phyloP scores from a whole-genome alignment of 345 rosid species.

The Durio zibethinus region DNA sequence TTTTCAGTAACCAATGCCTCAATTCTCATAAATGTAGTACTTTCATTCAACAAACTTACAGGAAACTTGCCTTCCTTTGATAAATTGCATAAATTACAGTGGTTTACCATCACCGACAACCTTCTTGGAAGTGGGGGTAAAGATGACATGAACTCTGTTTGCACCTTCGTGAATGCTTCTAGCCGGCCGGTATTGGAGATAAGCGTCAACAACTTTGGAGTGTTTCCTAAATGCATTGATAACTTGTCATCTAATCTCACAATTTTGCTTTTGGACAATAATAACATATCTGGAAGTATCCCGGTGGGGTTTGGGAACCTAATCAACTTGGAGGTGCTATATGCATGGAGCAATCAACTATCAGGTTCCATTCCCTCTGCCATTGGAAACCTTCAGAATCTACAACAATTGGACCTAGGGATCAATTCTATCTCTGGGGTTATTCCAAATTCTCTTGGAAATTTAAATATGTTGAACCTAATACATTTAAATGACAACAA shows the following conservation, averaged over 20 bases:
- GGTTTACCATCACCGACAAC: not conserved
- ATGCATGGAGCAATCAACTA: not conserved
- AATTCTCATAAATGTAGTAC: not conserved
- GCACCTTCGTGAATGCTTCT: constrained; percentile 14
- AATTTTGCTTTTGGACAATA: not conserved
- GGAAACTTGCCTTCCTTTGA: not conserved
- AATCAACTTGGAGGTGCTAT: constrained; percentile 18
- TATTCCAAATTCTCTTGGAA: not conserved
- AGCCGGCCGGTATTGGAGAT: not conserved
- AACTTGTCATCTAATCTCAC: constrained; percentile 15
- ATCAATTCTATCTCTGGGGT: not conserved
- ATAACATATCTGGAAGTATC: constrained; percentile 15
- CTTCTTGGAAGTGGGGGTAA: not conserved
- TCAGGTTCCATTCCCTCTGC: constrained; percentile 16
- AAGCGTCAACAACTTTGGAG: not conserved
- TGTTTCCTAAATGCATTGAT: not conserved
- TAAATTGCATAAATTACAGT: not conserved
- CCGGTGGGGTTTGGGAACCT: constrained; percentile 14
- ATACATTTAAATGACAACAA: not conserved
- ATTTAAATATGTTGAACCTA: not conserved
- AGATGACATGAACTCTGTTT: constrained; percentile 13
- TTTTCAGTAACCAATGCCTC: not conserved
- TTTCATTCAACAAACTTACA: not conserved
- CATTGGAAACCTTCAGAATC: constrained; percentile 18
- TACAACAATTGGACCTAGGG: not conserved